phyloP scores from a whole-genome alignment of 1,284 basidiomycete species.

The Pisolithus thermaeus region DNA sequence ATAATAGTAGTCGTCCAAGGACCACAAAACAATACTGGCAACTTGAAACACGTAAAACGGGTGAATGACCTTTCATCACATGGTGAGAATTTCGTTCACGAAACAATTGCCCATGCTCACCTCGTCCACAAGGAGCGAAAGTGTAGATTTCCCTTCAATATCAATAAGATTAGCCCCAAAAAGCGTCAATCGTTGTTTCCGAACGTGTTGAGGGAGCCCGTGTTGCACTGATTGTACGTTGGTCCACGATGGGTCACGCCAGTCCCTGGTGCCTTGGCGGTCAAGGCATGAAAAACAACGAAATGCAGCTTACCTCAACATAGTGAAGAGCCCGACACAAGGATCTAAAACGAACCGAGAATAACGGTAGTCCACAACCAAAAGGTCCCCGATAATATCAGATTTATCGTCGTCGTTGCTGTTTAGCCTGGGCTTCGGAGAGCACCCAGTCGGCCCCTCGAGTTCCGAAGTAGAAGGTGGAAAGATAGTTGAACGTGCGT shows the following conservation, averaged over 20 bases:
- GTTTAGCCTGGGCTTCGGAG: slow-evolving; percentile 19
- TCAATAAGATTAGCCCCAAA: slow-evolving; percentile 92
- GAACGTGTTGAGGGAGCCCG: slow-evolving; percentile 53
- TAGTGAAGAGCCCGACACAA: slow-evolving; percentile 74
- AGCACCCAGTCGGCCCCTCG: slow-evolving; percentile 18
- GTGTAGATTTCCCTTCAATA: slow-evolving; percentile 81
- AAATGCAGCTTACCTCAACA: slow-evolving; percentile 56
- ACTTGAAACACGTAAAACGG: slow-evolving; percentile 99
- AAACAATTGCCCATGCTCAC: slow-evolving; percentile 34
- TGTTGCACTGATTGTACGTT: slow-evolving; percentile 54
- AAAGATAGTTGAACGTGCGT: slow-evolving; percentile 76
- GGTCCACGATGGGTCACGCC: slow-evolving; percentile 84
- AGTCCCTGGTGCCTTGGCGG: slow-evolving; percentile 56
- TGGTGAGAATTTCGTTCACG: slow-evolving; percentile 11
- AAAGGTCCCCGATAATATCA: slow-evolving; percentile 45
- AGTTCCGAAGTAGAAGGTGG: slow-evolving; percentile 29
- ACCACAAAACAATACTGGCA: slow-evolving; percentile 93
- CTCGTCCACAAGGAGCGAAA: slow-evolving; percentile 87
- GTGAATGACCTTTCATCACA: slow-evolving; percentile 55
- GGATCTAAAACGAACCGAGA: slow-evolving; percentile 89
- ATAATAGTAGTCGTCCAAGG: slow-evolving; percentile 92
- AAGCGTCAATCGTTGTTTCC: slow-evolving; percentile 63
- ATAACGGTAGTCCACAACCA: slow-evolving; percentile 79
- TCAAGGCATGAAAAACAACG: not conserved
- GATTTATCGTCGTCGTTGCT: slow-evolving; percentile 25